Base-by-base conservation (phyloP, 352 stramenopile species). In the Phytophthora rubi region DNA sequence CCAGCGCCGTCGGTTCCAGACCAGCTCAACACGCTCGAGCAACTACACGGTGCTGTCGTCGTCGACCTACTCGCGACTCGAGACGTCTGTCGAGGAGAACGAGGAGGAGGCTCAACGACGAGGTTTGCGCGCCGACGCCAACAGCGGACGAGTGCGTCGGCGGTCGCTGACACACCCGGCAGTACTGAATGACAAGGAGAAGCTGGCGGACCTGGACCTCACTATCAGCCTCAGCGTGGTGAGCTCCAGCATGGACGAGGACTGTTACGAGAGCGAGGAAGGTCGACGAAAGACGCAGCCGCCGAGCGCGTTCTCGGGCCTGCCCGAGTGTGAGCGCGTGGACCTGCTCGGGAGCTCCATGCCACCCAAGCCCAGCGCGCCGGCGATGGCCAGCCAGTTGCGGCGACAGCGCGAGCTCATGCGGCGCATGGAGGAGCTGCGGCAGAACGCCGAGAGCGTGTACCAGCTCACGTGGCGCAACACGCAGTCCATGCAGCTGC, bases 371-470 rank as follows among this genome's bases (percentile, higher is more conserved):
- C 53, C 53, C n/a, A 62, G 28, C 2, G 42, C 23, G 7, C 54
- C 65, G n/a, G 12, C 58, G 10, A 70, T 65, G 48, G 59, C 61
- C 42, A 67, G 26, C 28, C 59, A 70, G 21, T 4, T 59, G 10
- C 65, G 44, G 16, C 54, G 49, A 1, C 65, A 69, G 44, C 61
- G 35, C 35, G 73, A 80, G 5, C 53, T 77, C 28, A 72, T 73
- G 39, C 49, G 16, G 18, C 73, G 73, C 42, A 80, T 80, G 70
- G 48, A 70, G 44, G 65, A 78, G 57, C 61, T 80, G 65, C 62
- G 70, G 12, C 58, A 71, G 48, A 76, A 71, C 13, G 73, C 70
- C 30, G 73, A 81, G 60, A 74, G 62, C 51, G 70, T 75, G 9
- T 81, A 76, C 60, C 70, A 78, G 32, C 10, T 78, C 13, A 76